Percentiles rank a stretch among this genome's conserved stretches.
Evolutionary conservation across 1,284 basidiomycete genomes (phyloP).

Genomic region (Exobasidium rhododendri): DNA sequence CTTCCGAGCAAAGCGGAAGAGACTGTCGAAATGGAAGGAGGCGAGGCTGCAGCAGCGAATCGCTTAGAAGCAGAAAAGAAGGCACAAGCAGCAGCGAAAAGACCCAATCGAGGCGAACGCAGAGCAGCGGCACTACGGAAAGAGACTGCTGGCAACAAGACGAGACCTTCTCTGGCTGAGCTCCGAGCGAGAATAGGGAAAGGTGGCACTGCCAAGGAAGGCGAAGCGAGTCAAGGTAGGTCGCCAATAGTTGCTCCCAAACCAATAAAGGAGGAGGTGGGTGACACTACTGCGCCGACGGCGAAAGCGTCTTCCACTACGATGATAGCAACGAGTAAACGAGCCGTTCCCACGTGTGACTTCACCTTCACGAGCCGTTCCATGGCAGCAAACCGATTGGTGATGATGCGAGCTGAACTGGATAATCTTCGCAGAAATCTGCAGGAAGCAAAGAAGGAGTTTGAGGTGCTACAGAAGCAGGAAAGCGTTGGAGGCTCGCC

Average conservation of each 20-base stretch:
- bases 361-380: conserved; percentile 1
- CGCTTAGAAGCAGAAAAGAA: background rate
- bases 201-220: background rate
- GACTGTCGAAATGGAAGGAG: background rate
- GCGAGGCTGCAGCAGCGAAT: background rate
- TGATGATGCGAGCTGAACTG: background rate
- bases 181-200: background rate
- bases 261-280: background rate
- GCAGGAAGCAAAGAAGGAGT: background rate
- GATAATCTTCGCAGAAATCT: background rate
- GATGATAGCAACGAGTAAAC: background rate
- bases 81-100: background rate
- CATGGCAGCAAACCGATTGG: background rate
- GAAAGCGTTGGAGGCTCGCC: no score
- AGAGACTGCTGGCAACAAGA: background rate
- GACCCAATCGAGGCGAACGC: background rate
- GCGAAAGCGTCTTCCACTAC: background rate
- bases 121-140: background rate
- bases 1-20: background rate
- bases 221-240: background rate
- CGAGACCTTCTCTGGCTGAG: background rate
- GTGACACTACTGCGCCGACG: background rate
- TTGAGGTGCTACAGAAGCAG: background rate
- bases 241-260: background rate
- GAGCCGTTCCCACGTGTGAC: background rate